phyloP scores from a whole-genome alignment of 768 basidiomycete genomes.

The Termitomyces sp. region DNA sequence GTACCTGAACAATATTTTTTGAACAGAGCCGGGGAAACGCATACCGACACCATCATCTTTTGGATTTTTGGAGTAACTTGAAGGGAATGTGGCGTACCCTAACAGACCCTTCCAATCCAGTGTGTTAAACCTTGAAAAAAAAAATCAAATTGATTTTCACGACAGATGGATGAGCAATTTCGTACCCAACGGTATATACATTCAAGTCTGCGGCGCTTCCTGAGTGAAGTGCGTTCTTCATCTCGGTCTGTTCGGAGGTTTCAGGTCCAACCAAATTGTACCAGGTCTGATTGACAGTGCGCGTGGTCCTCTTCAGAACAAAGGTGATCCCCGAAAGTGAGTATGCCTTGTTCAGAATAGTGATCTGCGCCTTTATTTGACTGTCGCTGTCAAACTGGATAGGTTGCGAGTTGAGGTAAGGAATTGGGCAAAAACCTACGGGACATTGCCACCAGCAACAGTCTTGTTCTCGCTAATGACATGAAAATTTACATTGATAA shows the following conservation, averaged over 20 bases:
- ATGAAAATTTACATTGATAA: constrained; percentile 25
- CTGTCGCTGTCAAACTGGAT: constrained; percentile 18
- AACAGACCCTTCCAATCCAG: constrained; percentile 33
- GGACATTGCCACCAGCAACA: constrained; percentile 34
- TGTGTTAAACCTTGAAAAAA: background rate
- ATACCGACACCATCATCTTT: constrained; percentile 43
- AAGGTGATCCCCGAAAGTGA: constrained; percentile 31
- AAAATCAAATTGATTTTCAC: background rate
- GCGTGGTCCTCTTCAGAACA: constrained; percentile 34
- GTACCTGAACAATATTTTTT: background rate
- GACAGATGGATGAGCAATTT: background rate
- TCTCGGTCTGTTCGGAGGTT: constrained; percentile 33
- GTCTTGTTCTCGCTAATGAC: constrained; percentile 27
- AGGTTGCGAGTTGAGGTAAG: background rate
- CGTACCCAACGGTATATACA: constrained; percentile 48
- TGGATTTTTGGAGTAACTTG: constrained; percentile 30
- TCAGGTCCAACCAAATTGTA: constrained; percentile 39
- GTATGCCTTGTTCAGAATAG: constrained; percentile 39
- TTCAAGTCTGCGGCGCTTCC: constrained; percentile 40
- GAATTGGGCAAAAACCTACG: constrained; percentile 22
- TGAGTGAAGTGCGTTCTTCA: constrained; percentile 42
- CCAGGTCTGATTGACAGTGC: constrained; percentile 45
- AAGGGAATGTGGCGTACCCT: constrained; percentile 54
- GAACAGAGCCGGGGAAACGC: background rate
- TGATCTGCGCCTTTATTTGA: constrained; percentile 20